Evolutionary conservation across 192 early-diverging fungal genomes (phyloP).

Genomic region (Gonapodya sp.): DNA sequence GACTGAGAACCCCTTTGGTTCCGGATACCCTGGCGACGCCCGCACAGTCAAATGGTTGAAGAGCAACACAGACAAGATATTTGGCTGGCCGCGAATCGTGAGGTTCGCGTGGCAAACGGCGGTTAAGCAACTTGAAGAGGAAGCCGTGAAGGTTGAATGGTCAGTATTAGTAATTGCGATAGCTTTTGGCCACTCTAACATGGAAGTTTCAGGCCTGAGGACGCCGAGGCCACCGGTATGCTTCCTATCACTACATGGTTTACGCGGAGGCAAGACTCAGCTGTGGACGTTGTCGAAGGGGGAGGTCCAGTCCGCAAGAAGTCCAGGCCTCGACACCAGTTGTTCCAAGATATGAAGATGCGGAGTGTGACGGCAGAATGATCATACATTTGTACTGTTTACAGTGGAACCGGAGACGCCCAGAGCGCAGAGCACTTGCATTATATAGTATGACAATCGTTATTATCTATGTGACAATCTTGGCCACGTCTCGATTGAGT

Average conservation of each 20-base stretch:
- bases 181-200: not conserved
- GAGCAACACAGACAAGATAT: conserved; percentile 65
- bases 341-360: not conserved
- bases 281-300: not conserved
- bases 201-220: not conserved
- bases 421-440: too few relatives aligned
- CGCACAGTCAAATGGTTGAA: conserved; percentile 82
- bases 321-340: not conserved
- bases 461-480: not conserved
- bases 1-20: conserved; percentile 1
- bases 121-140: conserved; percentile 56
- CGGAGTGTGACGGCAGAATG: not conserved
- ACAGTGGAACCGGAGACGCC: not conserved
- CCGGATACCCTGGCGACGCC: conserved; percentile 80
- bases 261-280: not conserved
- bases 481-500: not conserved
- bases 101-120: conserved; percentile 94
- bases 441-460: too few relatives aligned
- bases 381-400: not conserved
- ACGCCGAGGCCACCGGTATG: not conserved
- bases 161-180: not conserved
- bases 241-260: not conserved
- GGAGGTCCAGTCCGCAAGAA: not conserved
- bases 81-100: conserved; percentile 85
- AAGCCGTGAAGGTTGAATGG: conserved; percentile 48